Percentiles rank a stretch among this genome's conserved stretches.
phyloP scores from a whole-genome alignment of 1,284 basidiomycete species.

The Fomitopsis schrenkii region DNA sequence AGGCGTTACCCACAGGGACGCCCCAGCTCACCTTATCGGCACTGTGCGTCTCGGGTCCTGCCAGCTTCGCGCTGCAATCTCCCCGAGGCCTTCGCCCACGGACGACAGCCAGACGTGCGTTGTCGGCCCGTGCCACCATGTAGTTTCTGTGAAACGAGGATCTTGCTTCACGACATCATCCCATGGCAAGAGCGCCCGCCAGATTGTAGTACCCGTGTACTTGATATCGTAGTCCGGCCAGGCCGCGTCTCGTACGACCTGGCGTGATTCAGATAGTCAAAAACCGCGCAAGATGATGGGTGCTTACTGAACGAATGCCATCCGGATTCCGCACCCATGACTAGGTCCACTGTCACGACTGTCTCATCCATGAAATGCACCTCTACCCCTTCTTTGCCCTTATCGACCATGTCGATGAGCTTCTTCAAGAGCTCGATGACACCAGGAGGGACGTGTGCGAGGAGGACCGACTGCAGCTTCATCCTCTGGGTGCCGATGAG shows the following conservation, averaged over 20 bases:
- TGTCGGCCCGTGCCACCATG: not conserved
- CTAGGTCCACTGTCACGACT: not conserved
- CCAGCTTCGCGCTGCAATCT: not conserved
- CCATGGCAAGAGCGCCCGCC: not conserved
- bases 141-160: not conserved
- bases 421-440: not conserved
- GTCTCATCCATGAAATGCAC: not conserved
- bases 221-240: not conserved
- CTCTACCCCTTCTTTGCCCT: not conserved
- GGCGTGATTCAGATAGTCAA: not conserved
- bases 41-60: not conserved
- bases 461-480: too few relatives aligned
- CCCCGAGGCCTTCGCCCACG: not conserved
- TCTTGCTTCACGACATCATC: not conserved
- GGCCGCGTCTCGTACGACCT: not conserved
- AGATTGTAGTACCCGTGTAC: not conserved
- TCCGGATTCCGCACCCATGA: not conserved
- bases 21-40: not conserved
- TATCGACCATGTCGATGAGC: not conserved
- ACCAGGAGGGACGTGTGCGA: not conserved
- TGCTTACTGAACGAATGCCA: not conserved
- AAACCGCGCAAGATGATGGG: not conserved
- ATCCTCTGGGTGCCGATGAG: too few relatives aligned
- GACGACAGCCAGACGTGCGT: not conserved
- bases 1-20: not conserved